Base-by-base conservation (phyloP, 2,329 filamentous ascomycete species). In the Fusarium odoratissimum region DNA sequence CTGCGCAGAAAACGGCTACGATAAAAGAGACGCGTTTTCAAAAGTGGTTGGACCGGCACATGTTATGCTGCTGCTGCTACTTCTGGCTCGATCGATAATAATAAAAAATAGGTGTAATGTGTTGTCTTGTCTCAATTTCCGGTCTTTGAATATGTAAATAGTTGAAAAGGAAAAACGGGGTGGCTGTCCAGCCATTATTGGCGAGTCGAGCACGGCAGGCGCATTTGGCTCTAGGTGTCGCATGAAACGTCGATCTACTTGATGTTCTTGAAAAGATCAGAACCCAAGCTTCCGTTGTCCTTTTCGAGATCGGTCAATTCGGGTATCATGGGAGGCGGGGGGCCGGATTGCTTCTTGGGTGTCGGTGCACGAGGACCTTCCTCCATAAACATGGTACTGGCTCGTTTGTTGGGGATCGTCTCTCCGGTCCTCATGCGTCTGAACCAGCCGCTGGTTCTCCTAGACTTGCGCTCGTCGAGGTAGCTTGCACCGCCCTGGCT, bases 241-340 rank as follows among this genome's bases (percentile, higher is more conserved):
- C 52, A 62, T 48, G 49, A 35, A 48, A 59, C 23, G 56, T 69
- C 42, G 49, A 44, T 63, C 81, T 83, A 89, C 77, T 88, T 88
- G 78, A 91, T 90, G 70, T 87, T 84, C 77, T 89, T 89, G 79
- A 91, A 90, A 38, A 91, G 80, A 69, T 90, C 87, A 65, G 81
- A 80, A 56, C 87, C 87, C 37, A 88, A 80, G 61, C 81, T 82
- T 46, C 82, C 83, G 11, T 84, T 83, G 45, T 88, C 83, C 62
- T 86, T 84, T 74, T 88, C 84, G 61, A 90, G 82, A 54, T 86
- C 84, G 75, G 80, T 83, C 55, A 90, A 82, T 77, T 90, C 88
- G 25, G 89, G 89, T 56, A 91, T 90, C 87, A 87, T 90, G 30
- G 89, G 89, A 41, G 89, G 87, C 62, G 88, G 89, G 13, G 88